Evolutionary conservation across 176 grass and related monocot species (phyloP).

Genomic region (Oryza punctata): DNA sequence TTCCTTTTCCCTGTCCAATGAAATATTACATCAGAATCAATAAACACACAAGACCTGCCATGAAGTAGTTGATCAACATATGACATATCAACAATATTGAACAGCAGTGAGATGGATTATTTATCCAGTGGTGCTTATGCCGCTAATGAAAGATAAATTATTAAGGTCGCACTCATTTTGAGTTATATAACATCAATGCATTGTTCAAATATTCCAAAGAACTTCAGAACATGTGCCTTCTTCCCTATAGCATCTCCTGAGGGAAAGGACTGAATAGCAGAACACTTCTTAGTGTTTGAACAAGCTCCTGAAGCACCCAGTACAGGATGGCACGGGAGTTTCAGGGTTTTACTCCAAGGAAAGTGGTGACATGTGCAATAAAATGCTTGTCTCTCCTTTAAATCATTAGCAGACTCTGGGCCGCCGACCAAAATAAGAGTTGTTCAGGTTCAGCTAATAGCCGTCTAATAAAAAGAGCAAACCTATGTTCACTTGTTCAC

Average conservation of each 20-base stretch:
- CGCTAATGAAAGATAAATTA: not conserved
- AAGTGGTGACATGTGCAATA: not conserved
- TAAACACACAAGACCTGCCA: not conserved
- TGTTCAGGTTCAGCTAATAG: not conserved
- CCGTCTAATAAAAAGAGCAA: not conserved
- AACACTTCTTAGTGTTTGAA: not conserved
- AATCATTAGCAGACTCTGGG: not conserved
- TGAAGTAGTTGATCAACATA: not conserved
- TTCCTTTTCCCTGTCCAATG: conserved; percentile 20
- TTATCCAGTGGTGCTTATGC: not conserved
- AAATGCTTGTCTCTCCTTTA: not conserved
- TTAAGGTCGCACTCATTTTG: not conserved
- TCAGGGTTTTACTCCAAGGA: not conserved
- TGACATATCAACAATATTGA: not conserved
- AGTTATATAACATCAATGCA: not conserved
- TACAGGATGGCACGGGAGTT: not conserved
- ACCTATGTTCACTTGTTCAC: too few species aligned
- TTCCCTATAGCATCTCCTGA: not conserved
- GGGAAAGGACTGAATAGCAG: not conserved
- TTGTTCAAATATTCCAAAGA: not conserved
- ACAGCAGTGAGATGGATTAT: not conserved
- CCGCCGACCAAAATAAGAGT: not conserved
- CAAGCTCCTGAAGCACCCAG: not conserved
- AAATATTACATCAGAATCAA: not conserved
- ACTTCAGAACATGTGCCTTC: not conserved